Base-by-base conservation (phyloP, 2,329 filamentous ascomycete genomes). In the Aspergillus luchuensis region DNA sequence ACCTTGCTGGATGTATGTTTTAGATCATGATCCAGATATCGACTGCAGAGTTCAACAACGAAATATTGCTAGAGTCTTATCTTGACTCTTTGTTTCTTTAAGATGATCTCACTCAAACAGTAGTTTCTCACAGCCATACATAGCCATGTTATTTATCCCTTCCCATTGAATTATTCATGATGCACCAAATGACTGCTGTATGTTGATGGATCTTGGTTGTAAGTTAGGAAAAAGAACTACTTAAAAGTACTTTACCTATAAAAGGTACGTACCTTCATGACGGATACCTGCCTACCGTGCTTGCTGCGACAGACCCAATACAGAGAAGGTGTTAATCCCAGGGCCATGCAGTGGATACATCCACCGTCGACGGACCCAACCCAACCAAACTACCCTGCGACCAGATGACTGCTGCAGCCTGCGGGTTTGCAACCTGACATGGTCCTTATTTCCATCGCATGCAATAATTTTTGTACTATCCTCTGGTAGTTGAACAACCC, bases 401-500 rank as follows among this genome's bases (percentile, higher is more conserved):
- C 58, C 61, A 65, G 60, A 65, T 66, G 66, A 67, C 63, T 57
- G 51, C 51, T 62, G 59, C 66, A 58, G 57, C 58, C 65, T 68
- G 65, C 62, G 59, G 58, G 59, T 63, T 64, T 63, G 59, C 61
- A 55, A 58, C 59, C 60, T 65, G 65, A 64, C 61, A 66, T 63
- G 60, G 64, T 66, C 63, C 65, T 66, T 66, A 64, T 58, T 64
- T 64, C 50, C 48, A 61, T 61, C 59, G 58, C 61, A 63, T 61
- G 64, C 61, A 58, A 55, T 49, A 58, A 38, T 25, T 11, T 52
- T 59, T 36, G 33, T 36, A n/a, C 48, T 25, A 41, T 36, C n/a
- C 28, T 54, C 15, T 38, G 10, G 10, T 47, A 23, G 11, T 25
- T 38, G 25, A 7, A 33, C n/a, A 28, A n/a, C 17, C 41, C 50